Evolutionary conservation across 1,284 basidiomycete genomes (phyloP).

Genomic region (Golubevia sp.): DNA sequence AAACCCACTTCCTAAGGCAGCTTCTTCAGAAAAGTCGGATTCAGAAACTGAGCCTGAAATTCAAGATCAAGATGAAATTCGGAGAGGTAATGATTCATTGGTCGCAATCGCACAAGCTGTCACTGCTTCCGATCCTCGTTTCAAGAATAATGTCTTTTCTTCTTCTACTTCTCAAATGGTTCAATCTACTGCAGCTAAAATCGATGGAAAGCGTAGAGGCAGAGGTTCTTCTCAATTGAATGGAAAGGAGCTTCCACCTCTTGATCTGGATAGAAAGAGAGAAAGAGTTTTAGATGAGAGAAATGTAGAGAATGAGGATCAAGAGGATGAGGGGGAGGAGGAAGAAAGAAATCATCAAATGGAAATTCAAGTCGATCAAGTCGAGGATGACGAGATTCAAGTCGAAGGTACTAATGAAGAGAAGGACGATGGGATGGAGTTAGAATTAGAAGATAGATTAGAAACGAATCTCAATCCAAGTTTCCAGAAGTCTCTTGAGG

Average conservation of each 20-base stretch:
- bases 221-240: background rate
- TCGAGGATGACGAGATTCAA: conserved; percentile 67
- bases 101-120: no score
- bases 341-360: conserved; percentile 26
- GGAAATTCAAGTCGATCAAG: conserved; percentile 51
- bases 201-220: conserved; percentile 12
- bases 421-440: conserved; percentile 72
- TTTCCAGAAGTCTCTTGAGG: no score
- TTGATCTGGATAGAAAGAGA: conserved; percentile 12
- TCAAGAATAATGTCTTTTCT: no score
- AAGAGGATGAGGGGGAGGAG: conserved; percentile 33
- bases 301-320: conserved; percentile 68
- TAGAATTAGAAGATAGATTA: background rate
- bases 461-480: no score
- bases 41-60: no score
- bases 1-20: no score
- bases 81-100: no score
- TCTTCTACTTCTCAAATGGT: no score
- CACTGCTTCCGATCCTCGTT: no score
- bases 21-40: no score
- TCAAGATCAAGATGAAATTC: no score
- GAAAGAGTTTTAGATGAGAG: conserved; percentile 67
- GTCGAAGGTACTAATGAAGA: conserved; percentile 67
- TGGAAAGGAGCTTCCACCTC: background rate
- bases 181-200: no score